Evolutionary conservation across 768 basidiomycete genomes (phyloP).

Genomic region (Leucocoprinus sp.): DNA sequence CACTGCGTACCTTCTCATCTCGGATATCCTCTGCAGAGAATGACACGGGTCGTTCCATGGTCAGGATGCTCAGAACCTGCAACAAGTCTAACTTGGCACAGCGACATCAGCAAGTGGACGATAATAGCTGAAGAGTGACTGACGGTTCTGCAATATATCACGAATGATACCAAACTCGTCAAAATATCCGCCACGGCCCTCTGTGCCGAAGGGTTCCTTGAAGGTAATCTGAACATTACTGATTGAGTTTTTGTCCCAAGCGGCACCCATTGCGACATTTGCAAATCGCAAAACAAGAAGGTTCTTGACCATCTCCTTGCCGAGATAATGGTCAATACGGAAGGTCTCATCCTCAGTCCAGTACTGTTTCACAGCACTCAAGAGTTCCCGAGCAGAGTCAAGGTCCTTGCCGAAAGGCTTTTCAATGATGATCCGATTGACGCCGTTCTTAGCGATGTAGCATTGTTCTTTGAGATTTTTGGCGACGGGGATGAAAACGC

Average conservation of each 20-base stretch:
- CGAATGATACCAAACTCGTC: conserved; percentile 99
- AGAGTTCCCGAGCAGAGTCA: conserved; percentile 72
- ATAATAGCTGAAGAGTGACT: conserved; percentile 27
- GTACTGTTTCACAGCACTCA: conserved; percentile 69
- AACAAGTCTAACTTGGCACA: conserved; percentile 63
- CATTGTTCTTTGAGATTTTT: conserved; percentile 75
- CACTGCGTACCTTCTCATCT: conserved; percentile 90
- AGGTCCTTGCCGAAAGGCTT: conserved; percentile 98
- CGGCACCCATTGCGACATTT: conserved; percentile 80
- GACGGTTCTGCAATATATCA: conserved; percentile 96
- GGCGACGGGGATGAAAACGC: conserved; percentile 88
- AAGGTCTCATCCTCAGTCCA: conserved; percentile 98
- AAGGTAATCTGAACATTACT: conserved; percentile 98
- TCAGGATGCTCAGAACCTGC: conserved; percentile 89
- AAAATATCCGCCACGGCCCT: conserved; percentile 99
- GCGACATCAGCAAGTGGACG: conserved; percentile 3
- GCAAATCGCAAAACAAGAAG: conserved; percentile 92
- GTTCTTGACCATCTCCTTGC: conserved; percentile 99
- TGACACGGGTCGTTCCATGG: conserved; percentile 98
- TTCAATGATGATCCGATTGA: conserved; percentile 93
- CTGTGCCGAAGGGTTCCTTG: conserved; percentile 98
- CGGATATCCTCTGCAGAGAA: conserved; percentile 97
- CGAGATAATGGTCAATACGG: conserved; percentile 98
- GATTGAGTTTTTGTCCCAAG: conserved; percentile 95
- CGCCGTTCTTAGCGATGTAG: conserved; percentile 58